phyloP scores from a whole-genome alignment of 768 basidiomycete species.

The Podaxis sp. region DNA sequence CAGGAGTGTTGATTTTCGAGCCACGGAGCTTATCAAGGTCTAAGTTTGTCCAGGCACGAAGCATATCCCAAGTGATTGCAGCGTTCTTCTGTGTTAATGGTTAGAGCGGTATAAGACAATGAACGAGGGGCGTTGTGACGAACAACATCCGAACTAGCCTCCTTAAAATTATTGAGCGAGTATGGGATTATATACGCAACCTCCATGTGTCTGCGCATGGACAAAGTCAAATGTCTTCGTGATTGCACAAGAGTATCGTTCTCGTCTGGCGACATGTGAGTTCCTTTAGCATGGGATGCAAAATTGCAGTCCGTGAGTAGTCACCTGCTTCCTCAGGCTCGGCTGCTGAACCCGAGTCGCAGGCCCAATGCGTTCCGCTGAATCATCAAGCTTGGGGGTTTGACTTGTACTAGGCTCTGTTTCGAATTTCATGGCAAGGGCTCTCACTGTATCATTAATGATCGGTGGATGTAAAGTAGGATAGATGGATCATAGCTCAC shows the following conservation, averaged over 20 bases:
- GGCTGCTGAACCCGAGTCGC: background rate
- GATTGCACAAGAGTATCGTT: conserved; percentile 21
- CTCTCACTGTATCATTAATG: background rate
- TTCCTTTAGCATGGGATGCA: background rate
- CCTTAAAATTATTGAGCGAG: conserved; percentile 17
- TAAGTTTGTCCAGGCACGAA: conserved; percentile 20
- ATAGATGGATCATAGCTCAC: conserved; percentile 13
- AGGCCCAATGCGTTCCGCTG: background rate
- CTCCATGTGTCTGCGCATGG: conserved; percentile 9
- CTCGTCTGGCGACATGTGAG: conserved; percentile 17
- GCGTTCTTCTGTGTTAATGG: conserved; percentile 11
- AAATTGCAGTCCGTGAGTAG: background rate
- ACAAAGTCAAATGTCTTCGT: conserved; percentile 16
- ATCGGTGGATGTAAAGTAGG: background rate
- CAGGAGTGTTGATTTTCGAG: conserved; percentile 18
- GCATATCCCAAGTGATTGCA: conserved; percentile 13
- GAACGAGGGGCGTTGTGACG: conserved; percentile 1
- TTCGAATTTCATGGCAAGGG: background rate
- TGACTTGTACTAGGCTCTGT: background rate
- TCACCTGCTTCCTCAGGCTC: background rate
- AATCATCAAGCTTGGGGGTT: conserved; percentile 3
- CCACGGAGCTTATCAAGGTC: conserved; percentile 13
- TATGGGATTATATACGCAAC: conserved; percentile 21
- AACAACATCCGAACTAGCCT: background rate
- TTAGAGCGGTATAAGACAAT: conserved; percentile 2